Conservation (phyloP, 2,329 filamentous ascomycete species). For the Nemania bipapillata region DNA sequence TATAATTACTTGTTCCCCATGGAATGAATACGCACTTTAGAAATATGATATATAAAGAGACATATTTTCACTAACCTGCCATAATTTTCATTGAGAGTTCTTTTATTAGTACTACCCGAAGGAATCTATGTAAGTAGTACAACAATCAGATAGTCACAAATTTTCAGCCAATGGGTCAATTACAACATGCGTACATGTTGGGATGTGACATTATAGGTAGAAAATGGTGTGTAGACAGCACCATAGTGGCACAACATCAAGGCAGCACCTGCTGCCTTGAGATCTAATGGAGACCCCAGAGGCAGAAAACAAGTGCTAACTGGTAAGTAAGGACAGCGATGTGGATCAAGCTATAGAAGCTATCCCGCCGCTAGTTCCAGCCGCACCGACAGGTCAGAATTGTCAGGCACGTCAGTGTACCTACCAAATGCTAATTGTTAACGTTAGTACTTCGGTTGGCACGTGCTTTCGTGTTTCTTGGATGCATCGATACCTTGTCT, state of each 20-base stretch:
- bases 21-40: neutral
- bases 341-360: constrained; percentile 11
- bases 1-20: too few relatives aligned
- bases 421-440: neutral
- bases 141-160: too few relatives aligned
- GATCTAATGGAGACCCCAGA: constrained; percentile 13
- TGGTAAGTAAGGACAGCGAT: too few relatives aligned
- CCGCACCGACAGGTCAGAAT: constrained; percentile 5
- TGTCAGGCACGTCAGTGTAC: constrained; percentile 13
- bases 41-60: neutral
- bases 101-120: neutral
- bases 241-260: constrained; percentile 4
- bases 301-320: constrained; percentile 27
- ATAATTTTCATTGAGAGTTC: neutral
- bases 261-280: constrained; percentile 39
- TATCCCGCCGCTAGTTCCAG: constrained; percentile 20
- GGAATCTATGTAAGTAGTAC: too few relatives aligned
- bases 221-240: too few relatives aligned
- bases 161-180: too few relatives aligned
- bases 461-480: constrained; percentile 40
- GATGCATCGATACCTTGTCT: neutral
- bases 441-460: constrained; percentile 18
- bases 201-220: neutral
- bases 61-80: neutral
- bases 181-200: neutral